Conservation (phyloP, 768 basidiomycete species). For the Leccinum fibrillosum region DNA sequence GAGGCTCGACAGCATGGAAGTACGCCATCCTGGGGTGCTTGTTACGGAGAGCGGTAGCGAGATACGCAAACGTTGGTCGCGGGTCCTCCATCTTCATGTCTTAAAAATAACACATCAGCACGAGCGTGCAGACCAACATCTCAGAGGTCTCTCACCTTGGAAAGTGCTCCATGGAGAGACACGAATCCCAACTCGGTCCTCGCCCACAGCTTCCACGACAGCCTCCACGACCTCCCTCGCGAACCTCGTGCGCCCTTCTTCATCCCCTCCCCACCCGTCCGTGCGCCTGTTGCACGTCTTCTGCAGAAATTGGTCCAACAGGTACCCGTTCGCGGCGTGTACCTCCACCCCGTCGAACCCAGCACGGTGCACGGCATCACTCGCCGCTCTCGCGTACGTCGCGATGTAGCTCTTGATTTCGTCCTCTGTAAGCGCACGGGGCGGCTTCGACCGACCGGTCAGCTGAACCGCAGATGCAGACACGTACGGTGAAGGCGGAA, state of each 20-base stretch:
- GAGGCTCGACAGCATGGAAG: not conserved
- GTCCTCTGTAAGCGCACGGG: not conserved
- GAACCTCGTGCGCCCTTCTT: not conserved
- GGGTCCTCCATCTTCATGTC: not conserved
- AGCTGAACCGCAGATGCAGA: not conserved
- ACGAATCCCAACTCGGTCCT: not conserved
- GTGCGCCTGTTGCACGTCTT: not conserved
- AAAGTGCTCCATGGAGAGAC: not conserved
- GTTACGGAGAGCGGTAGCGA: not conserved
- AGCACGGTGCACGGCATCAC: not conserved
- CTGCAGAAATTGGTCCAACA: not conserved
- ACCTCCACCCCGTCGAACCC: not conserved
- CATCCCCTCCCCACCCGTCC: not conserved
- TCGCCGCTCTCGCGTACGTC: not conserved
- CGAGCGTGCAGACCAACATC: not conserved
- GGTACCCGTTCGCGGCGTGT: not conserved
- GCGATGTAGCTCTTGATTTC: not conserved
- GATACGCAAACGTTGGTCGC: not conserved
- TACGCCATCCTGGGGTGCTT: not conserved
- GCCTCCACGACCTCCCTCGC: not conserved
- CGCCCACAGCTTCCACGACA: not conserved
- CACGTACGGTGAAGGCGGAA: not conserved
- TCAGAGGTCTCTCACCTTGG: not conserved
- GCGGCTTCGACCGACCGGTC: not conserved
- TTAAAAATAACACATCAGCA: not conserved